Percentiles rank a stretch among this genome's conserved stretches.
Conservation (phyloP, 441 rosid species). For the Populus hybrid region DNA sequence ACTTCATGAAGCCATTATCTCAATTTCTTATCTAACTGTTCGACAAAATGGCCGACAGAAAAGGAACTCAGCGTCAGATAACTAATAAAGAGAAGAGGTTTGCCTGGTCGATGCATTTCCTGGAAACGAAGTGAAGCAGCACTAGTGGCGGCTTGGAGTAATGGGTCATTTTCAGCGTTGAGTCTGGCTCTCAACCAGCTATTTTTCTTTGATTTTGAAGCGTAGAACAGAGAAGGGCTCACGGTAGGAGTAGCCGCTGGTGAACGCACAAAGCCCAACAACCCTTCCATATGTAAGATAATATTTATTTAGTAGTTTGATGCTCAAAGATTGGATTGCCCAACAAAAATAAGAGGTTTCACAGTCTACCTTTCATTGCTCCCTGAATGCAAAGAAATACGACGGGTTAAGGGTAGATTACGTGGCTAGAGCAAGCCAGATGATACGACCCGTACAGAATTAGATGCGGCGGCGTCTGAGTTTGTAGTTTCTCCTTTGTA, state of each 20-base stretch:
- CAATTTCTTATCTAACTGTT: not conserved
- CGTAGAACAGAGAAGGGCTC: slow-evolving; percentile 10
- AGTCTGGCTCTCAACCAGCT: slow-evolving; percentile 35
- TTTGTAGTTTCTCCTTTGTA: not conserved
- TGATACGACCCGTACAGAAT: not conserved
- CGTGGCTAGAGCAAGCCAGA: no score
- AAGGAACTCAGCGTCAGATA: slow-evolving; percentile 1
- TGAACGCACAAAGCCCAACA: slow-evolving; percentile 20
- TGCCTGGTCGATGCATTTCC: slow-evolving; percentile 76
- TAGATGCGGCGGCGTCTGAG: not conserved
- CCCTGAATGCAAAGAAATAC: not conserved
- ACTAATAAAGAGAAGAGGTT: not conserved
- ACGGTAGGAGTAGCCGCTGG: slow-evolving; percentile 1
- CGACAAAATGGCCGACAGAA: slow-evolving; percentile 27
- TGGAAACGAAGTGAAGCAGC: slow-evolving; percentile 79
- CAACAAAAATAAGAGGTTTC: slow-evolving; percentile 4
- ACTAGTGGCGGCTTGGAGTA: slow-evolving; percentile 49
- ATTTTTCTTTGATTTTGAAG: slow-evolving; percentile 22
- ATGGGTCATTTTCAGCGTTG: slow-evolving; percentile 56
- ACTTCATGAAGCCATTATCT: not conserved
- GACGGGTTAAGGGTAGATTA: not conserved
- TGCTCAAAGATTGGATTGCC: not conserved
- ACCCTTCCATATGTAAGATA: slow-evolving; percentile 28
- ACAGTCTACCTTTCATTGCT: not conserved
- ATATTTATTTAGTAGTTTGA: not conserved